phyloP scores from a whole-genome alignment of 176 grass and related monocot genomes.

The Dactylis glomerata region DNA sequence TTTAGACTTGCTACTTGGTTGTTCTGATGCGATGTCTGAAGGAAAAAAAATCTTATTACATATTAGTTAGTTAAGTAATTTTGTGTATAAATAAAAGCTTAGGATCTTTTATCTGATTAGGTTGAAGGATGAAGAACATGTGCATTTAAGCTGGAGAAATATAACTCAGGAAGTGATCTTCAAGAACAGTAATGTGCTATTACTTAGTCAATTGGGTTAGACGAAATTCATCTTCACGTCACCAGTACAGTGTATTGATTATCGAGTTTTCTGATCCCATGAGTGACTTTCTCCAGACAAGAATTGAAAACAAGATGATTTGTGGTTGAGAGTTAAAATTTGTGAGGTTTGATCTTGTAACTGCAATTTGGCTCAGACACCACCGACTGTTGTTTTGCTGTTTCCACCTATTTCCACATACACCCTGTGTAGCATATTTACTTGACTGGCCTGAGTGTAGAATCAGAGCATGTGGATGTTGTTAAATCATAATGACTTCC shows the following conservation, averaged over 20 bases:
- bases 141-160: conserved; percentile 11
- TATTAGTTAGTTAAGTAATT: not conserved
- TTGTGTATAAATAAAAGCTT: conserved; percentile 3
- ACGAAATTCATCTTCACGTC: not conserved
- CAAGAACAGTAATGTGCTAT: not conserved
- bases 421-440: not conserved
- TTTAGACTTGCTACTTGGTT: not conserved
- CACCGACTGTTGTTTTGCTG: conserved; percentile 54
- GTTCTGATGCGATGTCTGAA: conserved; percentile 5
- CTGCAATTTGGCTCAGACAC: not conserved
- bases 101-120: not conserved
- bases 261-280: not conserved
- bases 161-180: not conserved
- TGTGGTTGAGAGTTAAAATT: conserved; percentile 6
- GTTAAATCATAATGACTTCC: not conserved
- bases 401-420: conserved; percentile 44
- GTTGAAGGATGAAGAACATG: not conserved
- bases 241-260: not conserved
- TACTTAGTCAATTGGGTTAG: not conserved
- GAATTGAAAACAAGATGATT: not conserved
- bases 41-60: not conserved
- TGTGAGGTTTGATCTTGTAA: not conserved
- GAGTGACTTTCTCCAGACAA: not conserved
- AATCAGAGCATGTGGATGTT: not conserved
- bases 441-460: not conserved